Percentiles rank a stretch among this genome's conserved stretches.
These are phyloP conservation scores for Croton laevigatus DNA, from an alignment of 441 rosid species.

Conservation along the genomic window DNA sequence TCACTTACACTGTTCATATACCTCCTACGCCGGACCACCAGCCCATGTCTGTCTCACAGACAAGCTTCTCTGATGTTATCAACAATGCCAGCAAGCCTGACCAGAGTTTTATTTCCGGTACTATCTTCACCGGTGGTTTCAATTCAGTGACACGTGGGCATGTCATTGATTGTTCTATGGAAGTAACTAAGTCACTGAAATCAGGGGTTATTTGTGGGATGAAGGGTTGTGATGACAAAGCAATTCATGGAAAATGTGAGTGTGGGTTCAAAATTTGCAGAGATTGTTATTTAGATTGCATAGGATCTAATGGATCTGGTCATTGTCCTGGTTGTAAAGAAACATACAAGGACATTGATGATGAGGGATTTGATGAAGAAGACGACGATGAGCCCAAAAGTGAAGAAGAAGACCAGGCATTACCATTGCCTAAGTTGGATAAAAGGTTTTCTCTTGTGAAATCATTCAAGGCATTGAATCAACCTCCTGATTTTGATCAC, in stretches of 20 bases:
- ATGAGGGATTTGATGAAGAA: conserved; percentile 35
- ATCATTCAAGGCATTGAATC: conserved; percentile 61
- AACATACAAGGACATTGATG: conserved; percentile 50
- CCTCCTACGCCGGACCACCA: conserved; percentile 87
- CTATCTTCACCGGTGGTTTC: conserved; percentile 72
- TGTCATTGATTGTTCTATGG: conserved; percentile 52
- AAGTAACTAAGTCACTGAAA: conserved; percentile 35
- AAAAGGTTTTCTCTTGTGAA: conserved; percentile 75
- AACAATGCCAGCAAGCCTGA: conserved; percentile 36
- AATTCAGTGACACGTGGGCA: conserved; percentile 78
- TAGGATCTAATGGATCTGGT: conserved; percentile 50
- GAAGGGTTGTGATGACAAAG: conserved; percentile 78
- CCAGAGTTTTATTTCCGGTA: conserved; percentile 51
- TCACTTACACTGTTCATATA: conserved; percentile 71
- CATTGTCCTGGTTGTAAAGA: conserved; percentile 83
- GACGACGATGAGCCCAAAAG: conserved; percentile 35
- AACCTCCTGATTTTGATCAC: conserved; percentile 70
- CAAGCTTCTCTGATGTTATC: conserved; percentile 39
- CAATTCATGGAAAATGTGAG: conserved; percentile 55
- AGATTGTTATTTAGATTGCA: conserved; percentile 66
- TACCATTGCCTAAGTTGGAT: conserved; percentile 68
- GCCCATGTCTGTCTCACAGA: conserved; percentile 48
- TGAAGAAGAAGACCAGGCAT: conserved; percentile 55
- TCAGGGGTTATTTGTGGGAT: conserved; percentile 51
- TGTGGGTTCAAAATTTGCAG: conserved; percentile 71